These are phyloP conservation scores for Thalassiosira hispida DNA, from an alignment of 352 stramenopile genomes.

Conservation along the genomic window DNA sequence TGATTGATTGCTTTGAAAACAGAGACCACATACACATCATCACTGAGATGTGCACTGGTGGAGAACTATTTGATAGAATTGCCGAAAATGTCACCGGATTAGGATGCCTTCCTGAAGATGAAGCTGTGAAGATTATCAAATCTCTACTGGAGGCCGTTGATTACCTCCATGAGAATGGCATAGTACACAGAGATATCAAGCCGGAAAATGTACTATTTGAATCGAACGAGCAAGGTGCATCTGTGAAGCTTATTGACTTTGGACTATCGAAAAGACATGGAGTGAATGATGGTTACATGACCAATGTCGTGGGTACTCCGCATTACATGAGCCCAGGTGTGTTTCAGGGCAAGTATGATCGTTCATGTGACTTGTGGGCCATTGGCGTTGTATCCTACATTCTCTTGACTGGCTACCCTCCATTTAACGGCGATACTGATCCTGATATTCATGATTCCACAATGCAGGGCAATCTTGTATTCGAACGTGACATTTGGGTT, in stretches of 20 bases:
- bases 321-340: constrained; percentile 88
- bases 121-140: constrained; percentile 87
- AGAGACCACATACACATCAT: neutral
- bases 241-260: constrained; percentile 30
- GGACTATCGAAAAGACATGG: constrained; percentile 1
- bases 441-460: too few species aligned
- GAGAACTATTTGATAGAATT: constrained; percentile 74
- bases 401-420: constrained; percentile 65
- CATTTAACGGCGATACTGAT: too few species aligned
- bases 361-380: constrained; percentile 91
- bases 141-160: constrained; percentile 70
- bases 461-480: too few species aligned
- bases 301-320: constrained; percentile 24
- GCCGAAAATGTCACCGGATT: constrained; percentile 77
- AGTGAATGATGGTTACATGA: neutral
- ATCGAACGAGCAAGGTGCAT: constrained; percentile 21
- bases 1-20: neutral
- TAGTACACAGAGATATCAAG: constrained; percentile 81
- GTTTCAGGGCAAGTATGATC: constrained; percentile 87
- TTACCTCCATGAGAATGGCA: constrained; percentile 70
- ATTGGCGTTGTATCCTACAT: constrained; percentile 93
- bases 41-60: neutral
- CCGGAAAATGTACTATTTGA: constrained; percentile 66
- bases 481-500: too few species aligned
- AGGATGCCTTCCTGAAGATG: constrained; percentile 81